Evolutionary conservation across 306 rosid genomes (phyloP).

Genomic region (Elaeagnus macrophylla): DNA sequence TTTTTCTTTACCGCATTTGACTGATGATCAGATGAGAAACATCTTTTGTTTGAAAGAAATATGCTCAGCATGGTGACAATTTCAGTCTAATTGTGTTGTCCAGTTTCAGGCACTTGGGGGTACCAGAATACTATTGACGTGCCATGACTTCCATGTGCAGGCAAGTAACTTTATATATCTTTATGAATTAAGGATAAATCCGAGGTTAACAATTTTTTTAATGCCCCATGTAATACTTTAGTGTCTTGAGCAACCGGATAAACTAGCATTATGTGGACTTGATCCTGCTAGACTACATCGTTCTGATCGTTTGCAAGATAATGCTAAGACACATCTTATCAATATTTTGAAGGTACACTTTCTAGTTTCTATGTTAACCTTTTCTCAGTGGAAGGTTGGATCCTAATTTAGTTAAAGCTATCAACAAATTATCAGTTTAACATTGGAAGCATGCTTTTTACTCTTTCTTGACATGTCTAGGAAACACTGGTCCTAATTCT

Average conservation of each 20-base stretch:
- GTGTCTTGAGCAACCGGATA: slow-evolving; percentile 61
- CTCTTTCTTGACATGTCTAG: neutral
- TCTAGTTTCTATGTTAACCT: slow-evolving; percentile 6
- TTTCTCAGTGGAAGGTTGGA: slow-evolving; percentile 3
- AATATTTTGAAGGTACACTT: slow-evolving; percentile 62
- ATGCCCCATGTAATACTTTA: slow-evolving; percentile 18
- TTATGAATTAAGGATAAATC: slow-evolving; percentile 12
- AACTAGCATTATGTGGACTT: slow-evolving; percentile 78
- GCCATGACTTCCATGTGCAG: slow-evolving; percentile 64
- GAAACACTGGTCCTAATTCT: neutral
- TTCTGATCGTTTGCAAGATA: slow-evolving; percentile 83
- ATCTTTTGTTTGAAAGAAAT: neutral
- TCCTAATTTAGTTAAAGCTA: slow-evolving; percentile 2
- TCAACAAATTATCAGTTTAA: neutral
- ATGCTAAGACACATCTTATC: slow-evolving; percentile 47
- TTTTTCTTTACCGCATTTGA: neutral
- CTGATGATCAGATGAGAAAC: neutral
- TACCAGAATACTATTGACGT: slow-evolving; percentile 58
- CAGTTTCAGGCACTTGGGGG: slow-evolving; percentile 54
- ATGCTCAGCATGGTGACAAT: neutral
- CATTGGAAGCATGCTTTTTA: neutral
- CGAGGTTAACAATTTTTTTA: slow-evolving; percentile 20
- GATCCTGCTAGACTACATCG: slow-evolving; percentile 70
- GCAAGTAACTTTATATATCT: slow-evolving; percentile 30
- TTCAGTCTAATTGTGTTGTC: slow-evolving; percentile 2